Evolutionary conservation across 192 early-diverging fungal species (phyloP), one percentile per base, ranked within the genome.

Genomic region (Spinellus fusiger): DNA sequence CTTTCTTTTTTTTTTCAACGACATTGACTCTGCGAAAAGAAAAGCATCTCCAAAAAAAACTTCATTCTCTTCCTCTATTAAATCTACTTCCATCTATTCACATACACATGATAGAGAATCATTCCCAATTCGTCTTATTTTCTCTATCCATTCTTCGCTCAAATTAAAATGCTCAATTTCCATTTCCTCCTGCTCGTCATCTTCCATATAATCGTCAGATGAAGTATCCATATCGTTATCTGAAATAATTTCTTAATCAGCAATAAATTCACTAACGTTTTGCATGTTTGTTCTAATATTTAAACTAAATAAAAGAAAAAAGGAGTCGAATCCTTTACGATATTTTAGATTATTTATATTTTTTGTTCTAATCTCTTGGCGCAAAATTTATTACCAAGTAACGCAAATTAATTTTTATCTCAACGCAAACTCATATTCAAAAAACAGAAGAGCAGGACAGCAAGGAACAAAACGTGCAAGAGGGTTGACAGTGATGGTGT

Each of bases 281-380:
- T 56, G 55, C 55, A 44, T 56, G 35, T 56, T 56, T 56, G 55
- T 56, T 56, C 55, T 56, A 56, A 56, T 56, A 56, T 56, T 38
- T 56, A 56, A 56, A 56, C 35, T 56, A 56, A 56, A 56, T 56
- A 56, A 56, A 44, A 56, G 55, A 56, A 56, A 56, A 46, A 56
- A 46, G 37, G 35, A 56, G 55, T 56, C 55, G 37, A 56, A 56
- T 26, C 55, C 38, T 56, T 56, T 53, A 53, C 51, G 51, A 53
- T 53, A 53, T 53, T 53, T 53, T 53, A 53, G 51, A 16, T 53
- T 27, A 53, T 53, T 53, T 51, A 51, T 51, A 26, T 51, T 51
- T 29, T 53, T 53, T 53, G 8, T 27, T 29, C 51, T 53, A 53
- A 31, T 53, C 51, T 53, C 51, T 53, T 53, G 51, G 51, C 51